phyloP scores from a whole-genome alignment of 441 rosid species.

The Macaranga tanarius region DNA sequence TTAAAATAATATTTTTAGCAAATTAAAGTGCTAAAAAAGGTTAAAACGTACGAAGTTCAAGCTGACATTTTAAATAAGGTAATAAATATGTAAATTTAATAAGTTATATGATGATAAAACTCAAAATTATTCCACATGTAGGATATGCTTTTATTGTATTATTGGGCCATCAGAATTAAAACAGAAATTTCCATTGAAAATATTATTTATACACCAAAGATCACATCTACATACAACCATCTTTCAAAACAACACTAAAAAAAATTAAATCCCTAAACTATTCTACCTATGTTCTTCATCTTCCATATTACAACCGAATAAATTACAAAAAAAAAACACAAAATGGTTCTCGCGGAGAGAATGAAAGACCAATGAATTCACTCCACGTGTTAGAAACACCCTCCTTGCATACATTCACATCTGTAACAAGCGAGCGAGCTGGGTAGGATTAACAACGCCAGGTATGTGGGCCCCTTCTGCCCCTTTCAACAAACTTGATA shows the following conservation, averaged over 20 bases:
- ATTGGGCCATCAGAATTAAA: not conserved
- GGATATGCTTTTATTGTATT: too few species aligned
- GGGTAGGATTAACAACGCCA: conserved; percentile 78
- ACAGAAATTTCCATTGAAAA: too few species aligned
- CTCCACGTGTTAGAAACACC: conserved; percentile 30
- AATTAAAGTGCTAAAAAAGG: too few species aligned
- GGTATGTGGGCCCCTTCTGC: conserved; percentile 59
- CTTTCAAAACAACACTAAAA: not conserved
- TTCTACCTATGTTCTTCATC: not conserved
- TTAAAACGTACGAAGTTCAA: too few species aligned
- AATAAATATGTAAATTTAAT: too few species aligned
- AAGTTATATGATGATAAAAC: too few species aligned
- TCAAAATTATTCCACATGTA: not conserved
- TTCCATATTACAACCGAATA: not conserved
- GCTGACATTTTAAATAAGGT: too few species aligned
- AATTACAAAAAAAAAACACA: not conserved
- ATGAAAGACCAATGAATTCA: not conserved
- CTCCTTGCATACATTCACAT: conserved; percentile 29
- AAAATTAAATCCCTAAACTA: not conserved
- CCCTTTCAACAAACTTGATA: conserved; percentile 55
- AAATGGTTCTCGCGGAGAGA: not conserved
- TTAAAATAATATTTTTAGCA: too few species aligned
- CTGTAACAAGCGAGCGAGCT: conserved; percentile 59
- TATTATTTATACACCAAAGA: not conserved
- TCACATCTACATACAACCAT: not conserved